Percentiles rank a stretch among this genome's conserved stretches.
Evolutionary conservation across 805 yeast species (phyloP).

Genomic region (Zygosaccharomyces bisporus): DNA sequence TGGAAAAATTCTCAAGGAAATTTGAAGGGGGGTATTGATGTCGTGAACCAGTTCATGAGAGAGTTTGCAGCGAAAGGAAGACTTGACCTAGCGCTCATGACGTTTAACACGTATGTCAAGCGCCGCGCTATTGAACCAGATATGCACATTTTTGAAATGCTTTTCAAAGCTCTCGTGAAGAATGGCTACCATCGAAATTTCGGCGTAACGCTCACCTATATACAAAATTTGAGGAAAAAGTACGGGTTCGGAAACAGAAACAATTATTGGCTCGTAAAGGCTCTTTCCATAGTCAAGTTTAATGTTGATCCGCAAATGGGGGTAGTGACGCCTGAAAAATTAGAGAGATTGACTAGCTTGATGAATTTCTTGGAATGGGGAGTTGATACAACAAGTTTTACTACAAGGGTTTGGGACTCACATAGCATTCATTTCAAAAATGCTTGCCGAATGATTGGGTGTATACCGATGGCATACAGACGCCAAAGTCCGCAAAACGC

Average conservation of each 20-base stretch:
- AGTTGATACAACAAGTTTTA: slow-evolving; percentile 8
- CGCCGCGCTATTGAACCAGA: slow-evolving; percentile 33
- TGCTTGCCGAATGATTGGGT: slow-evolving; percentile 24
- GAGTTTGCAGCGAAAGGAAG: slow-evolving; percentile 35
- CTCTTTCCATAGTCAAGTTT: slow-evolving; percentile 27
- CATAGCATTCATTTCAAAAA: slow-evolving; percentile 15
- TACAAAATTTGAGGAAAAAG: slow-evolving; percentile 18
- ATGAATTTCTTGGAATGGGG: slow-evolving; percentile 13
- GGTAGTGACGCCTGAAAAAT: slow-evolving; percentile 5
- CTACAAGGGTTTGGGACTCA: slow-evolving; percentile 11
- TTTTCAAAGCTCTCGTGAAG: slow-evolving; percentile 37
- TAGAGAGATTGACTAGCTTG: slow-evolving; percentile 6
- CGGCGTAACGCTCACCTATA: slow-evolving; percentile 23
- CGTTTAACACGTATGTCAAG: slow-evolving; percentile 33
- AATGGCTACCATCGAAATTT: slow-evolving; percentile 35
- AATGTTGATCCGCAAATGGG: slow-evolving; percentile 15
- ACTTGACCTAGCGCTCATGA: slow-evolving; percentile 36
- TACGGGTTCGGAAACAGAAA: slow-evolving; percentile 14
- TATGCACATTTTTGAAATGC: slow-evolving; percentile 31
- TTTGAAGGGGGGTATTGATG: slow-evolving; percentile 15
- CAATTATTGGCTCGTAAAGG: slow-evolving; percentile 27
- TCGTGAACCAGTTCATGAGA: slow-evolving; percentile 34
- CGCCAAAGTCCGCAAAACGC: not conserved
- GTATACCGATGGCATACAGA: slow-evolving; percentile 18
- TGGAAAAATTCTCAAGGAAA: slow-evolving; percentile 10